Evolutionary conservation across 345 rosid species (phyloP).

Genomic region (Pugionium dolabratum): DNA sequence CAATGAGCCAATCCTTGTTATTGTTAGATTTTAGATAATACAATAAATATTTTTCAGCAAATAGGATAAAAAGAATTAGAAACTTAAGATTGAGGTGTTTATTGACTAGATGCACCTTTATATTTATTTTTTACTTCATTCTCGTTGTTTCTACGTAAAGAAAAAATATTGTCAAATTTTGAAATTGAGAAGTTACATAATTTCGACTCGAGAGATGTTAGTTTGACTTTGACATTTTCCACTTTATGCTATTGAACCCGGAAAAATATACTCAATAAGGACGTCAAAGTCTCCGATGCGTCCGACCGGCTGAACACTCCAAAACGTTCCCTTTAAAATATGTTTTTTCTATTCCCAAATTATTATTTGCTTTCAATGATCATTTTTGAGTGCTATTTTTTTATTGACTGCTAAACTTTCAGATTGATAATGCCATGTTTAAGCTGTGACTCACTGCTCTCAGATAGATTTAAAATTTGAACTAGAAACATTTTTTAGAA

Average conservation of each 20-base stretch:
- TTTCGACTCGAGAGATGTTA: background rate
- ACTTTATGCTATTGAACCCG: background rate
- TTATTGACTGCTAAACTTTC: too few species aligned
- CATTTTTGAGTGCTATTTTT: background rate
- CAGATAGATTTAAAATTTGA: too few species aligned
- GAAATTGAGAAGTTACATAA: constrained; percentile 13
- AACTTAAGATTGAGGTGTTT: constrained; percentile 14
- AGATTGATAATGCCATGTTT: too few species aligned
- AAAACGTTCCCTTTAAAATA: constrained; percentile 24
- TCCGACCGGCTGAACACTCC: constrained; percentile 22
- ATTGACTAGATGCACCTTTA: constrained; percentile 15
- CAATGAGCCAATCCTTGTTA: background rate
- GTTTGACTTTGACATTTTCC: constrained; percentile 33
- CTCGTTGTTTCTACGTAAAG: background rate
- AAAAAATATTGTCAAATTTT: background rate
- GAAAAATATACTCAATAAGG: background rate
- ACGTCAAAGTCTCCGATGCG: constrained; percentile 5
- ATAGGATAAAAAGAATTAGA: background rate
- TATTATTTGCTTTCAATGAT: background rate
- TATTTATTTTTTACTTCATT: background rate
- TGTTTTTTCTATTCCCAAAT: constrained; percentile 21
- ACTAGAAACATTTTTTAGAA: too few species aligned
- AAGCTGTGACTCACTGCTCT: too few species aligned
- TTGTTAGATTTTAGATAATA: constrained; percentile 19
- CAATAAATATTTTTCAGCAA: background rate